phyloP scores from a whole-genome alignment of 169 alveolate species.

The Eimeria necatrix region DNA sequence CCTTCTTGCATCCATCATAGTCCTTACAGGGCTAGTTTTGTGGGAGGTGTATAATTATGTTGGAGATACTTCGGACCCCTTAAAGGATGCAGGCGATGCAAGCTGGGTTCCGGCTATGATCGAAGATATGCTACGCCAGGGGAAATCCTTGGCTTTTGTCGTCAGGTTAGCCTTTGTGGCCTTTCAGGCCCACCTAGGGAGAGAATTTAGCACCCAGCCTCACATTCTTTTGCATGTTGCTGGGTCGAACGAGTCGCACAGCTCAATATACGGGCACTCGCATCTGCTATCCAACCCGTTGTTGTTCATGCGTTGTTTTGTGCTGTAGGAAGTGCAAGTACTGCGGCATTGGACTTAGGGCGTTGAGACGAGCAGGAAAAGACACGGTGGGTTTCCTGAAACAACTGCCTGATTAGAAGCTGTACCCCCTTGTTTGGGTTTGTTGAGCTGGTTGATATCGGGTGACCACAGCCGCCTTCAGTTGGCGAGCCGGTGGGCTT shows the following conservation, averaged over 20 bases:
- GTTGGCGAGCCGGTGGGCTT: no score
- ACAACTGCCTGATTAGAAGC: background rate
- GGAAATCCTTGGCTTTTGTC: constrained; percentile 55
- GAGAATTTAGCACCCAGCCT: background rate
- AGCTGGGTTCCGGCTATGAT: background rate
- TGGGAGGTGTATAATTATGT: constrained; percentile 54
- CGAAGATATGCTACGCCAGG: constrained; percentile 6
- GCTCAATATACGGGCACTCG: background rate
- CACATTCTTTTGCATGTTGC: background rate
- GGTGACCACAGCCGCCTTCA: no score
- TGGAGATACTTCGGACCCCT: constrained; percentile 13
- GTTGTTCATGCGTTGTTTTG: background rate
- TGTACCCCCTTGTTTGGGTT: background rate
- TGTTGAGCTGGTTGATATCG: no score
- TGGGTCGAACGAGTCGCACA: background rate
- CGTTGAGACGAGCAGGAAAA: constrained; percentile 25
- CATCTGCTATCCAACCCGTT: background rate
- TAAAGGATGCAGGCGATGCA: constrained; percentile 23
- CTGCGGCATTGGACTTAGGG: constrained; percentile 67
- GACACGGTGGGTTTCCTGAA: constrained; percentile 9
- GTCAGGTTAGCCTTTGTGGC: background rate
- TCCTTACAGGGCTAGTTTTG: background rate
- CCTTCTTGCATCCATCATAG: constrained; percentile 1
- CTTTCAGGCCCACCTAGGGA: no score
- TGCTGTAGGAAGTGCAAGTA: constrained; percentile 34